Percentiles rank a stretch among this genome's conserved stretches.
These are phyloP conservation scores for Elsinoe fawcettii DNA, from an alignment of 2,329 filamentous ascomycete genomes.

Conservation along the genomic window DNA sequence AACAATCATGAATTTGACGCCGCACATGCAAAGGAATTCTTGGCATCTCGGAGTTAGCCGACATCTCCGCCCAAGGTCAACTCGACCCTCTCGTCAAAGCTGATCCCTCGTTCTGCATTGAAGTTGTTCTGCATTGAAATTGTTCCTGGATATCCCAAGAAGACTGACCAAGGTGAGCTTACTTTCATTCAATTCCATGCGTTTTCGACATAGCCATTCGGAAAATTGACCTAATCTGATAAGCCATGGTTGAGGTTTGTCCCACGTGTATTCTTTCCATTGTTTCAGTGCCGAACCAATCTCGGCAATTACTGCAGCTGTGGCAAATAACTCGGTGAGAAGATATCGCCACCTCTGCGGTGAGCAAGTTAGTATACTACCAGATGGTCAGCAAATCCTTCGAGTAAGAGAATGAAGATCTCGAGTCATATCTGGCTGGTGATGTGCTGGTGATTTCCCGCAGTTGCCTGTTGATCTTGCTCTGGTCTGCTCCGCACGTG, in stretches of 20 bases:
- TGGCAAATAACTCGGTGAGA: neutral
- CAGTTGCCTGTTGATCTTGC: conserved; percentile 5
- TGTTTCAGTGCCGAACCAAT: neutral
- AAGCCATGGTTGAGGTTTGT: neutral
- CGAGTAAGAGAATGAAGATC: conserved; percentile 1
- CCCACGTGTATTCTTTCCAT: neutral
- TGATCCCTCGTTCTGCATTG: too few species aligned
- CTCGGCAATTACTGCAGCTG: neutral
- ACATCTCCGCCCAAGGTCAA: neutral
- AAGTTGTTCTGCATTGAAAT: too few species aligned
- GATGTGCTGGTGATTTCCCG: conserved; percentile 7
- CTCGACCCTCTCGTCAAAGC: too few species aligned
- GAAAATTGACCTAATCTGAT: neutral
- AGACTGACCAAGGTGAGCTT: too few species aligned
- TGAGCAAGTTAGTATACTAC: neutral
- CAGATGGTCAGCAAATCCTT: neutral
- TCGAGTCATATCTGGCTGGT: conserved; percentile 3
- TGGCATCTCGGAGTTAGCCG: neutral
- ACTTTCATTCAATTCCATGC: too few species aligned
- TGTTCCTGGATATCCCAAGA: too few species aligned
- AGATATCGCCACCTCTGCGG: neutral
- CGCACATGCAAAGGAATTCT: neutral
- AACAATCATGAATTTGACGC: neutral
- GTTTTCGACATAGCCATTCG: too few species aligned
- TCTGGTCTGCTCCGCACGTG: conserved; percentile 2